A percentile compares a stretch with the other conserved stretches of the same genome.
Conservation (phyloP, 2,329 filamentous ascomycete genomes). For the Passalora sequoiae region DNA sequence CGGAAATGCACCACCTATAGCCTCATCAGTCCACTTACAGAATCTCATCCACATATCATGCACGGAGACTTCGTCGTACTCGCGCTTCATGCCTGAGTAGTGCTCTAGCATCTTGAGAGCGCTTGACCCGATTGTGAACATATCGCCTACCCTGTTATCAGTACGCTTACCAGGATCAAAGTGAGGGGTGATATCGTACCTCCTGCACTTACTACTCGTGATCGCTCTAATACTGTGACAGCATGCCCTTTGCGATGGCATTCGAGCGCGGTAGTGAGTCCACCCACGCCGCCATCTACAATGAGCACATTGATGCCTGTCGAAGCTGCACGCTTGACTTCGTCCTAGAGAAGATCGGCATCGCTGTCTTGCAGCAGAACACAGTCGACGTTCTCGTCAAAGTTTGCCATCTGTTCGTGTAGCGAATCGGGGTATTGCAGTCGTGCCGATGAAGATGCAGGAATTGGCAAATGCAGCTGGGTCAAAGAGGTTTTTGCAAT, state of each 20-base stretch:
- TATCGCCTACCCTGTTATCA: conserved; percentile 16
- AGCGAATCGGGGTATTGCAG: too few species aligned
- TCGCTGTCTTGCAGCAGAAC: neutral
- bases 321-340: conserved; percentile 9
- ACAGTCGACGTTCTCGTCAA: neutral
- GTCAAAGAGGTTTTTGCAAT: neutral
- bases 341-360: conserved; percentile 5
- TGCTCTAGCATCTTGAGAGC: conserved; percentile 13
- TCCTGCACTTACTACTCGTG: conserved; percentile 7
- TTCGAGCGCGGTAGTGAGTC: conserved; percentile 23
- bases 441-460: neutral
- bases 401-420: neutral
- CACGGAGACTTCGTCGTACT: conserved; percentile 18
- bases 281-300: conserved; percentile 10
- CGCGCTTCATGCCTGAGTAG: conserved; percentile 20
- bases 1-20: conserved; percentile 14
- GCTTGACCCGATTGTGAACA: conserved; percentile 40
- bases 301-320: conserved; percentile 3
- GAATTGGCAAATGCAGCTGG: neutral
- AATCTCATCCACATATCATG: conserved; percentile 20
- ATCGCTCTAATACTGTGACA: conserved; percentile 21
- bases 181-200: conserved; percentile 4
- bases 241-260: conserved; percentile 24
- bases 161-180: neutral
- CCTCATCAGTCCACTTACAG: conserved; percentile 20